Base-by-base conservation (phyloP, 805 yeast species). In the Sugiyamaella qingdaonensis region DNA sequence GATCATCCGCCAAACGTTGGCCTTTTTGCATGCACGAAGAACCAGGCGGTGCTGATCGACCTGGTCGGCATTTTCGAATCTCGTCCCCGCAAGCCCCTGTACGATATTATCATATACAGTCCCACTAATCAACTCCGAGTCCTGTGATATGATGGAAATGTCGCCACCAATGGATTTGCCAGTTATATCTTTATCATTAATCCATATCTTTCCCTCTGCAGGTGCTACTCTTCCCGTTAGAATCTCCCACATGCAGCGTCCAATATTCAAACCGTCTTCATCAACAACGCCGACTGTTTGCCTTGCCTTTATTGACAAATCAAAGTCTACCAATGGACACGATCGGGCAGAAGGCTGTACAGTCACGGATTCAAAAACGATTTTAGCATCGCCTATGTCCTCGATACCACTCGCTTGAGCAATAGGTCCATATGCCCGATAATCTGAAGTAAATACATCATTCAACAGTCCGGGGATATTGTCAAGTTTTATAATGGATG, bases 41-140 rank as follows among this genome's bases (percentile, higher is more conserved):
- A 48, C 39, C 31, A 48, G 14, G 16, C 51, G 37, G 34, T 48
- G 51, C 41, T 48, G 51, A 5, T 29, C 51, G 10, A 48, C n/a
- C 13, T 32, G 14, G 29, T 36, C 45, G 3, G 14, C 14, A 2
- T 21, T 13, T 19, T 48, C 45, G 19, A 34, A 35, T 19, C 35
- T 48, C 18, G 51, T 48, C 14, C 51, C 51, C 14, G 34, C 24
- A 8, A 48, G 51, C 3, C 51, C 51, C 39, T 24, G 14, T 10
- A n/a, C 37, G 7, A 48, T 34, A 29, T 48, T 31, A 4, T 48
- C 51, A 35, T 48, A 48, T 13, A 48, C 41, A 29, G 45, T 48
- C 5, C 39, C 51, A 35, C 35, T 32, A 2, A 35, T 19, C 4
- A 48, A 13, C 4, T 48, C 51, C 14, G 39, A 31, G 18, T 34